Evolutionary conservation across 805 yeast species (phyloP), one percentile per base, ranked within the genome.

Genomic region (Kodamaea leandrae): DNA sequence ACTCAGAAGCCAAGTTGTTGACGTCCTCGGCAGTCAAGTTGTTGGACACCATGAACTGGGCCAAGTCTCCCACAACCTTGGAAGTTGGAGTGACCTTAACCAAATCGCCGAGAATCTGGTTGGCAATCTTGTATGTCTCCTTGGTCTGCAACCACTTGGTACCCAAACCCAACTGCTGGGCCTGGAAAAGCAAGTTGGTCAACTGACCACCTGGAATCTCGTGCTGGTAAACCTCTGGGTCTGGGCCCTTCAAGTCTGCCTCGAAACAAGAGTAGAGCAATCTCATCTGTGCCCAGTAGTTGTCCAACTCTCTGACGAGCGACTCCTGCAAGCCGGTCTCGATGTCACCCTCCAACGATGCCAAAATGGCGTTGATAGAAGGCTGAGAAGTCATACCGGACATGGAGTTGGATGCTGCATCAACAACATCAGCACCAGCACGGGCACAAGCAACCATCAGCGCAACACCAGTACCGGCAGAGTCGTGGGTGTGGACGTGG

Each of bases 121-220:
- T 93, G 44, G 99, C 99, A 53, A 82, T 83, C 64, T 83, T 83
- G 70, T 93, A 93, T 19, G 96, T 93, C 63, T 79, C 83, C 77
- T 93, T 93, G 38, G 99, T 93, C 71, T 87, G 95, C 49, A 78
- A 76, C 99, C 99, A 93, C 72, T 86, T 89, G 54, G 86, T 84
- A 53, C 99, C 99, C 50, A 93, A 77, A 46, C 99, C 99, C 58
- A 93, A 88, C 71, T 95, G 98, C 70, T 88, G 96, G 45, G 99
- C 99, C 75, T 93, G 99, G 95, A 93, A 93, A 55, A 95, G 71
- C 71, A 93, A 75, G 76, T 93, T 93, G 49, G 99, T 93, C 68
- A 93, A 81, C 73, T 93, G 99, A 51, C 99, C 99, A 75, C 99
- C 99, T 44, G 99, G 99, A 53, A 93, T 93, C 77, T 93, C 99